Percentiles rank a stretch among this genome's conserved stretches.
Evolutionary conservation across 768 basidiomycete genomes (phyloP).

Genomic region (Atractiella rhizophila): DNA sequence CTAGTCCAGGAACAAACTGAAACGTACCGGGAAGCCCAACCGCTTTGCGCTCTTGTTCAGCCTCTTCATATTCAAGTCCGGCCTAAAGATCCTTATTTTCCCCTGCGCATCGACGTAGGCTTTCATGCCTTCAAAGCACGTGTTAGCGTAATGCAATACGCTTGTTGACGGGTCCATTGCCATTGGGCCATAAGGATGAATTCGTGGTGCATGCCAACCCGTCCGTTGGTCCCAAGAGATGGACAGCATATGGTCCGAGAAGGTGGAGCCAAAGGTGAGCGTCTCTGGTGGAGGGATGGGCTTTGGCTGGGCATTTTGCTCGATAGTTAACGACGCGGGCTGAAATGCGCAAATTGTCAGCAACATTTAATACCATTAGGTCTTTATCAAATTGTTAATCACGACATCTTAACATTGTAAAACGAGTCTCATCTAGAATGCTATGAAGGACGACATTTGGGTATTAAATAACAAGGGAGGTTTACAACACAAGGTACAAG

Average conservation of each 20-base stretch:
- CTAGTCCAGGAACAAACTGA: background rate
- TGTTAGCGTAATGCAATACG: slow-evolving; percentile 76
- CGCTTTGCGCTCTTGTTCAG: slow-evolving; percentile 67
- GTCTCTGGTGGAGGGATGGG: slow-evolving; percentile 37
- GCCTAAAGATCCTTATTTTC: slow-evolving; percentile 60
- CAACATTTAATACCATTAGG: too few relatives aligned
- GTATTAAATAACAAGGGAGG: too few relatives aligned
- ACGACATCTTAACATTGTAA: too few relatives aligned
- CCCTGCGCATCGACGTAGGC: slow-evolving; percentile 52
- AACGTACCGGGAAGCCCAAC: slow-evolving; percentile 15
- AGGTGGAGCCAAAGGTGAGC: slow-evolving; percentile 62
- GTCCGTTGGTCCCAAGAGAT: slow-evolving; percentile 38
- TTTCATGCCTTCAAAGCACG: slow-evolving; percentile 81
- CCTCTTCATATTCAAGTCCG: slow-evolving; percentile 80
- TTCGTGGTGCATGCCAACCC: slow-evolving; percentile 64
- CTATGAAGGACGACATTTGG: too few relatives aligned
- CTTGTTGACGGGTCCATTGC: slow-evolving; percentile 49
- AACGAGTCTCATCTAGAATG: too few relatives aligned
- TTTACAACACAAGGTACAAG: too few relatives aligned
- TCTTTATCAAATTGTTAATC: too few relatives aligned
- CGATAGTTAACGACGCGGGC: slow-evolving; percentile 8
- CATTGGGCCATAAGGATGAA: slow-evolving; percentile 57
- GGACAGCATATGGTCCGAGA: slow-evolving; percentile 23
- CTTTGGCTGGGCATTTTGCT: slow-evolving; percentile 27
- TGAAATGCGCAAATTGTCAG: slow-evolving; percentile 13